Base-by-base conservation (phyloP, 495 filamentous ascomycete species). In the Glonium stellatum region DNA sequence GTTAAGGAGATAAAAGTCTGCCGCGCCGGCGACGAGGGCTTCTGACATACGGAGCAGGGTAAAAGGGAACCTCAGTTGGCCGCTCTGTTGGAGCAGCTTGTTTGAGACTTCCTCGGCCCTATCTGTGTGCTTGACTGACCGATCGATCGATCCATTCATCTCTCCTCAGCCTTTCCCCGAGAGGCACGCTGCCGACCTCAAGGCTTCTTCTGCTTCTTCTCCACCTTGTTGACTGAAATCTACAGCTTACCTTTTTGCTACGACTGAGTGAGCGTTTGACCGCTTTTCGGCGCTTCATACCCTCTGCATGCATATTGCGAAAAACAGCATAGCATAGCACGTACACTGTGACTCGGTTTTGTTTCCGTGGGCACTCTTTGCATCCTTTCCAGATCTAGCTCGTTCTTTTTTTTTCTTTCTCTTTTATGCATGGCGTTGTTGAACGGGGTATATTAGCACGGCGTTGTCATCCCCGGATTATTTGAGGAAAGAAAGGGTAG, bases 1-100 rank as follows among this genome's bases (percentile, higher is more conserved):
- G 90, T 92, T 53, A 86, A 92, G 58, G 92, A 96, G 72, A 97
- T 98, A 70, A 90, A 89, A 75, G 77, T 97, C 46, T 98, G 93
- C 78, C 92, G 90, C 74, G 90, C 92, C 58, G 93, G 92, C 65
- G 88, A 96, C 71, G 91, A 97, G 78, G 93, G 95, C 12, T 84
- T 83, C 64, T 87, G 67, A 79, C 69, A 66, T 55, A 55, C 23
- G 34, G 31, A 55, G 31, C 15, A 37, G 31, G 52, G 36, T 31
- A 59, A 46, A 49, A 39, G 6, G 48, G 48, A 25, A 23, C 19
- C 48, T 51, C 48, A 51, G 25, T 22, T 51, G 31, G 48, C 48
- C 5, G 21, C 48, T 51, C 21, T 51, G 10, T 15, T 31, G 10
- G 41, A 21, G 39, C 37, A 55, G 56, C 55, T 19, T n/a, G 46